Evolutionary conservation across 2,329 filamentous ascomycete genomes (phyloP).

Genomic region (Pseudopithomyces chartarum): DNA sequence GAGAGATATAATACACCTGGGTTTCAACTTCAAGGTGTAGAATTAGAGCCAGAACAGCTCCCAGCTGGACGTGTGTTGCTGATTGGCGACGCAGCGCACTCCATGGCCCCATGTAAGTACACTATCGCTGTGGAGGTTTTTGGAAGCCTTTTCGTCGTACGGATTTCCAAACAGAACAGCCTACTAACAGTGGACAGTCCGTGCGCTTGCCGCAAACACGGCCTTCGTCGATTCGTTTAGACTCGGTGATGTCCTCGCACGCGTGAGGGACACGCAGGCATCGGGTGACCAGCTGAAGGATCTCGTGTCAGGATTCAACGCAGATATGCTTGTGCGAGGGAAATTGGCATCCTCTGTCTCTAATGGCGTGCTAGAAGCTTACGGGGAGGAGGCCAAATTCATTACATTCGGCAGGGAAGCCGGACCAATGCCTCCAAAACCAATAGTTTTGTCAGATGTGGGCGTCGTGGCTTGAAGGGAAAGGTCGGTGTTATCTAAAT

Average conservation of each 20-base stretch:
- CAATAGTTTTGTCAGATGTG: background rate
- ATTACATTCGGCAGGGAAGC: background rate
- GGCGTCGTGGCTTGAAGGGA: background rate
- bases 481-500: background rate
- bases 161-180: background rate
- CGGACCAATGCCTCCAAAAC: background rate
- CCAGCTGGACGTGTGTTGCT: slow-evolving; percentile 42
- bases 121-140: background rate
- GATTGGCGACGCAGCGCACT: slow-evolving; percentile 48
- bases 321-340: background rate
- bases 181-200: background rate
- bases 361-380: background rate
- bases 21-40: background rate
- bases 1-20: background rate
- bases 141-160: no score
- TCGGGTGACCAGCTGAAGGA: background rate
- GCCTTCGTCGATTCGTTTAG: background rate
- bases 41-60: slow-evolving; percentile 41
- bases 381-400: background rate
- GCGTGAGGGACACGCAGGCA: background rate
- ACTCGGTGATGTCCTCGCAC: background rate
- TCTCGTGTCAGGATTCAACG: background rate
- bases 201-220: background rate
- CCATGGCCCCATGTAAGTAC: slow-evolving; percentile 45
- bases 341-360: background rate